phyloP scores from a whole-genome alignment of 305 asterid genomes.

The Fraxinus sp. region DNA sequence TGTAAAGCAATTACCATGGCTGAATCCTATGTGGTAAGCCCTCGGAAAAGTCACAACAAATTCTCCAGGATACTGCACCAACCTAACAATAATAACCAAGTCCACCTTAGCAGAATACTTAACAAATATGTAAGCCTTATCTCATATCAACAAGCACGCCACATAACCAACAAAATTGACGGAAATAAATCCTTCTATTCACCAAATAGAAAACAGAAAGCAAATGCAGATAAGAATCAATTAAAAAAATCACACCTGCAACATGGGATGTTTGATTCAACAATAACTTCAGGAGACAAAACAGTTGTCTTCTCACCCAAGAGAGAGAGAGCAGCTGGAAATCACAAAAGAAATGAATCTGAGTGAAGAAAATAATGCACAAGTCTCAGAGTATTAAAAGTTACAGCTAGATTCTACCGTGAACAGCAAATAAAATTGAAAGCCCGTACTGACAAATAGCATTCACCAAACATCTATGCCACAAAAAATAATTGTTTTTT shows the following conservation, averaged over 20 bases:
- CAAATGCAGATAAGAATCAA: constrained; percentile 11
- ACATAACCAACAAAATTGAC: constrained; percentile 12
- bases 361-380: constrained; percentile 24
- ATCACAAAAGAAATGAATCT: constrained; percentile 33
- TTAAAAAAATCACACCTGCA: constrained; percentile 61
- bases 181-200: constrained; percentile 14
- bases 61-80: constrained; percentile 98
- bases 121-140: constrained; percentile 1
- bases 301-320: constrained; percentile 97
- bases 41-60: constrained; percentile 97
- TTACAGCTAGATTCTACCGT: constrained; percentile 1
- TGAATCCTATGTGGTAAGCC: constrained; percentile 97
- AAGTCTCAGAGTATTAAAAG: constrained; percentile 8
- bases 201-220: constrained; percentile 11
- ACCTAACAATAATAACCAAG: constrained; percentile 47
- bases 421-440: neutral
- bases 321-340: constrained; percentile 77
- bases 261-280: constrained; percentile 85
- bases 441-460: neutral
- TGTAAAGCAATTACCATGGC: constrained; percentile 73
- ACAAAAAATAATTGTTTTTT: neutral
- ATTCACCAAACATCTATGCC: neutral
- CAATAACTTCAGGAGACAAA: constrained; percentile 78
- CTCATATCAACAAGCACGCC: constrained; percentile 14
- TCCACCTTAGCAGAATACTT: constrained; percentile 28